Conservation (phyloP, 2,329 filamentous ascomycete species). For the Volutella citrinella region DNA sequence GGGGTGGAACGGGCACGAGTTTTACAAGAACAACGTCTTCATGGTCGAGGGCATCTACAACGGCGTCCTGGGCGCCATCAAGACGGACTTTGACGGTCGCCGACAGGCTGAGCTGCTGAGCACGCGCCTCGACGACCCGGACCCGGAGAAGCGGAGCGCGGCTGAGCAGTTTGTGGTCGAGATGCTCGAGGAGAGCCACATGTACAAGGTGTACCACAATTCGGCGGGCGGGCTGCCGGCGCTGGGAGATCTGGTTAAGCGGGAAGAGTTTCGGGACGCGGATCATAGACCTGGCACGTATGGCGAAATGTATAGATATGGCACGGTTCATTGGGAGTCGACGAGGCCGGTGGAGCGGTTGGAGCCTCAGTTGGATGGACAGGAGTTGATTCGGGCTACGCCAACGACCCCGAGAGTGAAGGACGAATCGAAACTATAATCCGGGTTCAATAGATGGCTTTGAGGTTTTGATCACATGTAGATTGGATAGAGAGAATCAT, state of each 20-base stretch:
- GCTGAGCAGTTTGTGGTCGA: conserved; percentile 32
- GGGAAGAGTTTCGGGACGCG: conserved; percentile 22
- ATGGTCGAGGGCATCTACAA: conserved; percentile 30
- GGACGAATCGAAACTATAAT: too few species aligned
- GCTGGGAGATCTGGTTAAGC: conserved; percentile 31
- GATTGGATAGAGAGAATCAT: too few species aligned
- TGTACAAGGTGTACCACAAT: conserved; percentile 37
- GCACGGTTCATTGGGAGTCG: conserved; percentile 32
- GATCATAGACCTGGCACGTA: conserved; percentile 31
- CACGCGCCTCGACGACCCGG: conserved; percentile 29
- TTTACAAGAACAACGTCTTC: conserved; percentile 30
- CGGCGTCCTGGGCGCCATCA: conserved; percentile 30
- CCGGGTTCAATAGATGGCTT: too few species aligned
- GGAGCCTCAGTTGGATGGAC: conserved; percentile 16
- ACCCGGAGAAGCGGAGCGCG: conserved; percentile 20
- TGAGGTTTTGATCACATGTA: too few species aligned
- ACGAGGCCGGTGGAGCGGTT: conserved; percentile 24
- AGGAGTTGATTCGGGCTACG: conserved; percentile 17
- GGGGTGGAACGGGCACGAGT: conserved; percentile 30
- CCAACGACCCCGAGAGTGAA: too few species aligned
- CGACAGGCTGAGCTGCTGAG: conserved; percentile 31
- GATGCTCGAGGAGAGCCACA: conserved; percentile 31
- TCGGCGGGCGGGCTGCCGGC: conserved; percentile 27
- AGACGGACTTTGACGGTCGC: conserved; percentile 24
- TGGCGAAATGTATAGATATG: conserved; percentile 33